Base-by-base conservation (phyloP, 2,329 filamentous ascomycete genomes). In the Colletotrichum cereale region DNA sequence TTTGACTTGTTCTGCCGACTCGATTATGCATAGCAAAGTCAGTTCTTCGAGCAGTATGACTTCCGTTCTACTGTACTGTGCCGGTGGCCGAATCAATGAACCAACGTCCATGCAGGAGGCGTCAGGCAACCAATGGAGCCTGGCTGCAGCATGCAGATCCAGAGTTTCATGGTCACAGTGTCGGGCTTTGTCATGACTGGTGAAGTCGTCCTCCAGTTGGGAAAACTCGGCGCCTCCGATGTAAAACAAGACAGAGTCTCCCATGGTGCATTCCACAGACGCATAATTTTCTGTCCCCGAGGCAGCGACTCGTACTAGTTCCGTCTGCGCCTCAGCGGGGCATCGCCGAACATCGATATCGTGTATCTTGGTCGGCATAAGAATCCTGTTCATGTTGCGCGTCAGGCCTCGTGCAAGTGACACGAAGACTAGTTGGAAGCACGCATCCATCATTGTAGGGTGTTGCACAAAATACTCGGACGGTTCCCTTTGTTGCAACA, bases 381-480 rank as follows among this genome's bases (percentile, higher is more conserved):
- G 26, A 3, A 52, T 12, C 3, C 44, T 40, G 18, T 31, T 40
- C 16, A 66, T 5, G 4, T 60, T 60, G 6, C 63, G 53, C 0
- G 29, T 29, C 1, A 66, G 21, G 10, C 63, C 63, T 12, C 38
- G 18, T 0, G 53, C 42, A 12, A 29, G 29, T 24, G 63, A 58
- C 16, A 66, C 29, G 29, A 60, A 31, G 10, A 60, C 24, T 6
- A 60, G 55, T 40, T 66, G 63, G 21, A 66, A 58, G 36, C 53
- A 60, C 14, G 55, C 55, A 40, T 66, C 63, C 2, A 66, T 60
- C 3, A 31, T 10, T 26, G 24, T 31, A 16, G 63, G 63, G 24
- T 66, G 63, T n/a, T 47, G 26, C 16, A 40, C 36, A 38, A 47
- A 80, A 6, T 53, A 18, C 18, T 42, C 2, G 29, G 76, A 40